A percentile compares a stretch with the other conserved stretches of the same genome.
These are phyloP conservation scores for Candida golubevii DNA, from an alignment of 805 yeast species.

Conservation along the genomic window DNA sequence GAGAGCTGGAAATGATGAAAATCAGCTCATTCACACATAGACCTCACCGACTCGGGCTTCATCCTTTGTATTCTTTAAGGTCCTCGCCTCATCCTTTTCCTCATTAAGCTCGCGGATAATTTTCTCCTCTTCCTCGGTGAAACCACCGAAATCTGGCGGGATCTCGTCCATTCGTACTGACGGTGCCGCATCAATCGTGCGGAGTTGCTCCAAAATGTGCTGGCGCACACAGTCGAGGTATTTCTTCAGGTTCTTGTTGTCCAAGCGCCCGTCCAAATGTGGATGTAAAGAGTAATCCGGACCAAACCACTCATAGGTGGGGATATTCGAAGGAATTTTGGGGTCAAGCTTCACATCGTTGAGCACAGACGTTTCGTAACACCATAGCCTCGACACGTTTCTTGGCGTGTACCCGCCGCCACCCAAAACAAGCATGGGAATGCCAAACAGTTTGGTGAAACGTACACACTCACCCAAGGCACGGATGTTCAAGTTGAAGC, in stretches of 20 bases:
- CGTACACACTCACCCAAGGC: constrained; percentile 97
- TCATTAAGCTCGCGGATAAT: constrained; percentile 35
- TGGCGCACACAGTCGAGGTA: constrained; percentile 76
- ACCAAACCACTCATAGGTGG: constrained; percentile 78
- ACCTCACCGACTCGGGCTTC: constrained; percentile 25
- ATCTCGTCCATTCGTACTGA: constrained; percentile 88
- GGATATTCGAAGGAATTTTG: constrained; percentile 59
- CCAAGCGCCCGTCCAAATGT: constrained; percentile 47
- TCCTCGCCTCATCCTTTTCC: constrained; percentile 20
- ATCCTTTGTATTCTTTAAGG: constrained; percentile 18
- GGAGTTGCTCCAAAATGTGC: constrained; percentile 72
- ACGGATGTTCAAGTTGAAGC: constrained; percentile 84
- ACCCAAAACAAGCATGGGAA: constrained; percentile 88
- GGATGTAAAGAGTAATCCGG: constrained; percentile 93
- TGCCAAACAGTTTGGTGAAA: constrained; percentile 79
- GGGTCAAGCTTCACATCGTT: constrained; percentile 52
- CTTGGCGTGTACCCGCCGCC: constrained; percentile 99
- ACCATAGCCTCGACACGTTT: constrained; percentile 92
- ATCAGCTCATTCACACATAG: constrained; percentile 6
- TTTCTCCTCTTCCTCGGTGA: constrained; percentile 41
- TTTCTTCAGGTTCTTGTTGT: constrained; percentile 79
- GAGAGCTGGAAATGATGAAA: no score
- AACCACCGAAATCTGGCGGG: constrained; percentile 60
- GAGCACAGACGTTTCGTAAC: constrained; percentile 83
- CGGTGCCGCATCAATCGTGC: constrained; percentile 87